A percentile compares a stretch with the other conserved stretches of the same genome.
These are phyloP conservation scores for Boletellus sp. DNA, from an alignment of 1,284 basidiomycete species.

Conservation along the genomic window DNA sequence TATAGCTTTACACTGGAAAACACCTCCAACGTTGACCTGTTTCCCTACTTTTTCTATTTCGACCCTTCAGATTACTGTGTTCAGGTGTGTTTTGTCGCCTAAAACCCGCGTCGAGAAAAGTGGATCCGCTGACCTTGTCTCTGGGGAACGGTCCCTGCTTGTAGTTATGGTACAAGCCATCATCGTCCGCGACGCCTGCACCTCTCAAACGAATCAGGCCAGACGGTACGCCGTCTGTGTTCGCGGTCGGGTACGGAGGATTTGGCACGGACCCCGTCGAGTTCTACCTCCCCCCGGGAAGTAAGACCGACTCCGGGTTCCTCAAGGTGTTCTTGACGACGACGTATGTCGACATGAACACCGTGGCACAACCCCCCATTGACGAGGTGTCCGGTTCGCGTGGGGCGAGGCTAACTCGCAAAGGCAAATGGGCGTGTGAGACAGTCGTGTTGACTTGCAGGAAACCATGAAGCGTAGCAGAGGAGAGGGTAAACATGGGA, in stretches of 20 bases:
- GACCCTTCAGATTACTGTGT: slow-evolving; percentile 24
- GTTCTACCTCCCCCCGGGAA: slow-evolving; percentile 12
- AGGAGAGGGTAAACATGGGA: too few species aligned
- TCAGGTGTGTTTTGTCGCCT: slow-evolving; percentile 9
- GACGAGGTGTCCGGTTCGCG: slow-evolving; percentile 4
- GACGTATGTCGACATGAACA: slow-evolving; percentile 16
- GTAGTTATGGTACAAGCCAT: slow-evolving; percentile 20
- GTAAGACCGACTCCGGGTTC: slow-evolving; percentile 16
- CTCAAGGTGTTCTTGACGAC: slow-evolving; percentile 24
- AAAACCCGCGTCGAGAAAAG: not conserved
- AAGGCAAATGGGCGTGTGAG: slow-evolving; percentile 18
- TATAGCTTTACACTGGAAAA: slow-evolving; percentile 24
- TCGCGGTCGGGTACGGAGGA: slow-evolving; percentile 21
- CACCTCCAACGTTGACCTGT: slow-evolving; percentile 17
- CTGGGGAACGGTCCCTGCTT: too few species aligned
- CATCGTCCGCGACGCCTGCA: not conserved
- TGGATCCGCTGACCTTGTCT: not conserved
- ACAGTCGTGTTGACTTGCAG: slow-evolving; percentile 24
- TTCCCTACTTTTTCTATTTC: slow-evolving; percentile 26
- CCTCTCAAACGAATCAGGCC: slow-evolving; percentile 8
- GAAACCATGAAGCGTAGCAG: not conserved
- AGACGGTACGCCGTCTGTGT: slow-evolving; percentile 12
- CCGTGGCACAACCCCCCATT: slow-evolving; percentile 13
- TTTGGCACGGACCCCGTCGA: slow-evolving; percentile 24
- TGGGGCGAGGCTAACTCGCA: not conserved